Percentiles rank a stretch among this genome's conserved stretches.
Conservation (phyloP, 495 filamentous ascomycete genomes). For the Podospora pseudoanserina region DNA sequence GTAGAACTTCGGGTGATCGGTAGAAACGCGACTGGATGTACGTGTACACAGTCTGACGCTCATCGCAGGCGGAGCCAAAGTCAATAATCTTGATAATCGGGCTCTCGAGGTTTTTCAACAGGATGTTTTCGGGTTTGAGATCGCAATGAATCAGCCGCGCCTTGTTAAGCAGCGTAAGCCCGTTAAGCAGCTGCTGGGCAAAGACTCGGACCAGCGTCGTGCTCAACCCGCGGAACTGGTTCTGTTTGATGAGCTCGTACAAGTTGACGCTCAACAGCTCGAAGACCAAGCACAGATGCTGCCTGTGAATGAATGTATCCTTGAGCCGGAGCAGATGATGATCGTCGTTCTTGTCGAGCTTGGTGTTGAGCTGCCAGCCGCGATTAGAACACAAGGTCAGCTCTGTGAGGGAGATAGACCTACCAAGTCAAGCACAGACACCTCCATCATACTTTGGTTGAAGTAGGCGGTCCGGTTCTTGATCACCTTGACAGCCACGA, state of each 20-base stretch:
- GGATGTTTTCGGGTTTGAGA: constrained; percentile 96
- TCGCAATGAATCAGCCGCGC: constrained; percentile 97
- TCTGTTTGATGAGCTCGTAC: constrained; percentile 99
- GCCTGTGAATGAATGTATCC: constrained; percentile 97
- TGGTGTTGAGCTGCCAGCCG: constrained; percentile 75
- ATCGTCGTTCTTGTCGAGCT: constrained; percentile 98
- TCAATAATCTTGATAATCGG: constrained; percentile 99
- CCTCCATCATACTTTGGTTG: constrained; percentile 99
- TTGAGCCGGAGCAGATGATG: constrained; percentile 94
- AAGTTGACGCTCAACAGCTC: constrained; percentile 96
- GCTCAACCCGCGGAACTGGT: constrained; percentile 96
- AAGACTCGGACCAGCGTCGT: constrained; percentile 98
- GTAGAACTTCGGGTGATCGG: constrained; percentile 89
- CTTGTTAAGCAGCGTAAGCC: constrained; percentile 89
- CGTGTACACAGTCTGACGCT: constrained; percentile 97
- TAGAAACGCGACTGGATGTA: constrained; percentile 99
- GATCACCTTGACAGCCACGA: constrained; percentile 98
- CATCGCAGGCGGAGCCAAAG: constrained; percentile 98
- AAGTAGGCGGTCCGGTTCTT: constrained; percentile 99
- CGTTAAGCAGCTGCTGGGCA: constrained; percentile 93
- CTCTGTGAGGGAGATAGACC: constrained; percentile 21
- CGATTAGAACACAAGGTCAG: neutral
- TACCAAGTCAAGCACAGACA: constrained; percentile 95
- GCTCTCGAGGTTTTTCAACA: constrained; percentile 97
- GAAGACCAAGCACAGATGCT: constrained; percentile 97